Percentiles rank a stretch among this genome's conserved stretches.
phyloP scores from a whole-genome alignment of 2,329 filamentous ascomycete genomes.

The Colletotrichum shisoi region DNA sequence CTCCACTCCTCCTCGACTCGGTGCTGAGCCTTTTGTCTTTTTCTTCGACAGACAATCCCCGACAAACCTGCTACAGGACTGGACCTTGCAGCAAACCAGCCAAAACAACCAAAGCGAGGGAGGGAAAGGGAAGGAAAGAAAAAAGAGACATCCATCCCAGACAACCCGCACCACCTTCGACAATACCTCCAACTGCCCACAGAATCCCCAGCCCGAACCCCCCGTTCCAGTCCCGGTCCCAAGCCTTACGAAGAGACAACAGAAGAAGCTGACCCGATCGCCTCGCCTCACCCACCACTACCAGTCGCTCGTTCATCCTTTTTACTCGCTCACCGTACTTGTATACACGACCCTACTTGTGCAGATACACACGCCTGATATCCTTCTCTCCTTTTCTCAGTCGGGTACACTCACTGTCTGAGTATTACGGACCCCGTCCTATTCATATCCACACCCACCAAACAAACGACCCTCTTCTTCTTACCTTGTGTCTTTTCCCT shows the following conservation, averaged over 20 bases:
- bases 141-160: slow-evolving; percentile 6
- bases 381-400: not conserved
- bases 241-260: slow-evolving; percentile 9
- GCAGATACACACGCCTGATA: not conserved
- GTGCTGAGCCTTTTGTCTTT: not conserved
- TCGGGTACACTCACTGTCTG: slow-evolving; percentile 3
- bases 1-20: not conserved
- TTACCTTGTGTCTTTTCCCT: slow-evolving; percentile 11
- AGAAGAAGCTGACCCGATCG: slow-evolving; percentile 9
- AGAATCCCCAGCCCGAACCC: not conserved
- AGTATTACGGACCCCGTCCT: slow-evolving; percentile 14
- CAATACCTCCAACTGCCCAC: not conserved
- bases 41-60: slow-evolving; percentile 33
- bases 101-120: not conserved
- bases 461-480: slow-evolving; percentile 10
- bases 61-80: slow-evolving; percentile 17
- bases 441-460: slow-evolving; percentile 18
- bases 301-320: slow-evolving; percentile 21
- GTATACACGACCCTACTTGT: too few species aligned
- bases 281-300: slow-evolving; percentile 1
- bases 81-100: slow-evolving; percentile 10
- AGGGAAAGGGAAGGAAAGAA: not conserved
- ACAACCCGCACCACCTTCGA: slow-evolving; percentile 1
- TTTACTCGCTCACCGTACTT: slow-evolving; percentile 5
- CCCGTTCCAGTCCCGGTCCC: not conserved